These are phyloP conservation scores for Starmera dryadoides DNA, from an alignment of 805 yeast species.

Conservation along the genomic window DNA sequence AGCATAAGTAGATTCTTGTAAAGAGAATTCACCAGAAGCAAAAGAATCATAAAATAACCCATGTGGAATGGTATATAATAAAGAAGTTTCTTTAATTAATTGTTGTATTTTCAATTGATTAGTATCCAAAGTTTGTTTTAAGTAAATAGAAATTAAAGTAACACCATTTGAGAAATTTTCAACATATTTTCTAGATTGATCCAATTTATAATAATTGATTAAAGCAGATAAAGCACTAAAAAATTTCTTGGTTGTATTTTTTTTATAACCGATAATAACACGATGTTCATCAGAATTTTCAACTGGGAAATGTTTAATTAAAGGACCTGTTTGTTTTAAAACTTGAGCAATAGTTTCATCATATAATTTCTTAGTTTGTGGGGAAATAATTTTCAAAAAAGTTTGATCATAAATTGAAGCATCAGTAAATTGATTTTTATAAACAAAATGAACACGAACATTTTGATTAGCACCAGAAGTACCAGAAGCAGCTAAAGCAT, in stretches of 20 bases:
- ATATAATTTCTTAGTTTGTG: slow-evolving; percentile 73
- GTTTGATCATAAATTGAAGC: slow-evolving; percentile 67
- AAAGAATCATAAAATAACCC: slow-evolving; percentile 72
- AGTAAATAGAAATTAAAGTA: slow-evolving; percentile 80
- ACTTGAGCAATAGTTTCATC: slow-evolving; percentile 64
- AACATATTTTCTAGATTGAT: slow-evolving; percentile 82
- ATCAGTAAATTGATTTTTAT: slow-evolving; percentile 53
- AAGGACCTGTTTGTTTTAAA: slow-evolving; percentile 80
- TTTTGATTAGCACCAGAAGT: slow-evolving; percentile 27
- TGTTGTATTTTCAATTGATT: slow-evolving; percentile 71
- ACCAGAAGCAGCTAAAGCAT: slow-evolving; percentile 9
- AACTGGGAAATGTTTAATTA: slow-evolving; percentile 77
- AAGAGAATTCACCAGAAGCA: slow-evolving; percentile 68
- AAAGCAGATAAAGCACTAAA: slow-evolving; percentile 81
- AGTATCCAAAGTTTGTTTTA: slow-evolving; percentile 51
- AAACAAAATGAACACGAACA: slow-evolving; percentile 74
- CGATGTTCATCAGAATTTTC: slow-evolving; percentile 80
- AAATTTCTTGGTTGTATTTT: slow-evolving; percentile 77
- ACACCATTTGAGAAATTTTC: slow-evolving; percentile 90
- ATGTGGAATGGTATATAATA: slow-evolving; percentile 85
- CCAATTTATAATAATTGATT: slow-evolving; percentile 82
- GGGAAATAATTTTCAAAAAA: slow-evolving; percentile 70
- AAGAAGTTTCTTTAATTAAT: slow-evolving; percentile 88
- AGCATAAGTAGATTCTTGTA: slow-evolving; percentile 92
- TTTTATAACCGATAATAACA: slow-evolving; percentile 81